Evolutionary conservation across 2,329 filamentous ascomycete genomes (phyloP).

Genomic region (Pseudopithomyces chartarum): DNA sequence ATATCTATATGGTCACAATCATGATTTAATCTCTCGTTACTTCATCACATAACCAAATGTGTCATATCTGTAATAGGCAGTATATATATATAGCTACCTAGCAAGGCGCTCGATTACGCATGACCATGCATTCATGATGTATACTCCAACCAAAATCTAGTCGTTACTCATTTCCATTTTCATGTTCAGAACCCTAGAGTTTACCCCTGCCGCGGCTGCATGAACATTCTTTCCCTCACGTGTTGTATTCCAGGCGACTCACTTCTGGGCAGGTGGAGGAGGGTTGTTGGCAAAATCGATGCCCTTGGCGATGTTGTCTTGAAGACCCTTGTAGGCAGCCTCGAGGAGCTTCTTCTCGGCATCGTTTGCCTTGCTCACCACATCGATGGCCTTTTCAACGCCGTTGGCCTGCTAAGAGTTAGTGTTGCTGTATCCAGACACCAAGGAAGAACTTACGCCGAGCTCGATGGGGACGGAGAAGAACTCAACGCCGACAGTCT

Average conservation of each 20-base stretch:
- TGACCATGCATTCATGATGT: background rate
- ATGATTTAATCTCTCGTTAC: background rate
- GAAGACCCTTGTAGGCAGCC: constrained; percentile 75
- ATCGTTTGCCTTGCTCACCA: constrained; percentile 76
- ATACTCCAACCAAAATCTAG: constrained; percentile 2
- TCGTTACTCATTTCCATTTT: constrained; percentile 1
- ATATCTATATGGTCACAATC: background rate
- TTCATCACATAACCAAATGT: background rate
- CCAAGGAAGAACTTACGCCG: constrained; percentile 69
- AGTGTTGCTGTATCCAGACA: constrained; percentile 12
- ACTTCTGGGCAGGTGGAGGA: constrained; percentile 65
- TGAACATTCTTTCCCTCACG: constrained; percentile 11
- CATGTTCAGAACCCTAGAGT: constrained; percentile 15
- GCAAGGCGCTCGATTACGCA: background rate
- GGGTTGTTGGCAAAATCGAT: constrained; percentile 87
- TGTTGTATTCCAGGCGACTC: constrained; percentile 15
- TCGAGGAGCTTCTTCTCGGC: constrained; percentile 88
- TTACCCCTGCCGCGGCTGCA: constrained; percentile 18
- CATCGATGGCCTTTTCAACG: constrained; percentile 82
- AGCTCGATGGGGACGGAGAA: constrained; percentile 97
- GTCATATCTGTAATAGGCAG: background rate
- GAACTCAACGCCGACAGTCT: constrained; percentile 84
- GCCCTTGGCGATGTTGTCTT: constrained; percentile 94
- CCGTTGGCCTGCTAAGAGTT: constrained; percentile 68
- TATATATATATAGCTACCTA: background rate